Evolutionary conservation across 2,329 filamentous ascomycete genomes (phyloP).

Genomic region (Penicillium frequentans): DNA sequence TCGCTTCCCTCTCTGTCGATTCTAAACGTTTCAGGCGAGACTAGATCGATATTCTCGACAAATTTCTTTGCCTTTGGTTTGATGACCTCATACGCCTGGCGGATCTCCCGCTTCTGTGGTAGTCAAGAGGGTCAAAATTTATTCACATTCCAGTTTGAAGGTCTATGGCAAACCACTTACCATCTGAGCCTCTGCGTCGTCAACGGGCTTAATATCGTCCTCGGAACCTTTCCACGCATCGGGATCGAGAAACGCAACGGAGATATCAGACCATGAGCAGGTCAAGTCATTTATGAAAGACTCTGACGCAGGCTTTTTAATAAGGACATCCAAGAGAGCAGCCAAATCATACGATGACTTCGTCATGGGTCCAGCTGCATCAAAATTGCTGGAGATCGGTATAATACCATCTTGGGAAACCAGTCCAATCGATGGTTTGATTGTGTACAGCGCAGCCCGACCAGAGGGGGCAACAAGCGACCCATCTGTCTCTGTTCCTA

Average conservation of each 20-base stretch:
- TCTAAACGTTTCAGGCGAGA: slow-evolving; percentile 2
- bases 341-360: slow-evolving; percentile 12
- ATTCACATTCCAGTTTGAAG: too few relatives aligned
- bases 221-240: slow-evolving; percentile 4
- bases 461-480: slow-evolving; percentile 33
- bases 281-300: slow-evolving; percentile 6
- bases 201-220: neutral
- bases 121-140: neutral
- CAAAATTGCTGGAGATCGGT: slow-evolving; percentile 20
- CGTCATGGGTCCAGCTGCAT: slow-evolving; percentile 16
- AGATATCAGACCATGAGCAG: slow-evolving; percentile 11
- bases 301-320: neutral
- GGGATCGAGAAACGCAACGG: slow-evolving; percentile 9
- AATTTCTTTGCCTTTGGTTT: slow-evolving; percentile 5
- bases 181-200: slow-evolving; percentile 9
- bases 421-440: slow-evolving; percentile 32
- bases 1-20: slow-evolving; percentile 6
- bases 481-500: slow-evolving; percentile 37
- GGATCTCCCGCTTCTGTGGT: slow-evolving; percentile 1
- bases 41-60: slow-evolving; percentile 7
- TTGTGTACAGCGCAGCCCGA: slow-evolving; percentile 33
- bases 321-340: slow-evolving; percentile 10
- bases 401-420: slow-evolving; percentile 32
- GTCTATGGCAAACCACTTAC: neutral
- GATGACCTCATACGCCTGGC: slow-evolving; percentile 8